Percentiles rank a stretch among this genome's conserved stretches.
Evolutionary conservation across 2,329 filamentous ascomycete species (phyloP).

Genomic region (Lachnellula subtilissima): DNA sequence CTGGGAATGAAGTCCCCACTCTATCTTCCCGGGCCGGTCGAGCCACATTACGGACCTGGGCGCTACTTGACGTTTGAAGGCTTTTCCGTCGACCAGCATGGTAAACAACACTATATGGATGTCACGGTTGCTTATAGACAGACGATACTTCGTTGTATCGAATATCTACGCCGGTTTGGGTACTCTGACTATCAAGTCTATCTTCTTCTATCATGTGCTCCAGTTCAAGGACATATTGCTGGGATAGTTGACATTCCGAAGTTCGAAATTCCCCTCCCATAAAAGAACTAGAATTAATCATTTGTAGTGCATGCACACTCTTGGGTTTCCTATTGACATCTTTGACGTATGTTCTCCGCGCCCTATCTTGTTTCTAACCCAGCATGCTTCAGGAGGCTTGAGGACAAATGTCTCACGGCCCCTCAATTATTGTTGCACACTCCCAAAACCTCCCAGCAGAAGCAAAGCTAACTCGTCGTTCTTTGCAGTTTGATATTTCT

Average conservation of each 20-base stretch:
- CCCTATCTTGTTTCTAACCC: no score
- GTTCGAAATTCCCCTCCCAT: conserved; percentile 7
- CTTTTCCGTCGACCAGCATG: conserved; percentile 82
- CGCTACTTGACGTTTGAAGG: conserved; percentile 83
- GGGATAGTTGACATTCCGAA: conserved; percentile 91
- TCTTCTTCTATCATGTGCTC: conserved; percentile 77
- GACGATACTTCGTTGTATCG: conserved; percentile 57
- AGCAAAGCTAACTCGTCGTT: no score
- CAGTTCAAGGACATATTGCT: conserved; percentile 81
- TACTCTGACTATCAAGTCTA: conserved; percentile 76
- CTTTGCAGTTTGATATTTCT: conserved; percentile 66
- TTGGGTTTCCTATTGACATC: conserved; percentile 87
- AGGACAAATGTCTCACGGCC: no score
- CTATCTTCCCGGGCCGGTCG: conserved; percentile 80
- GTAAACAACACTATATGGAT: conserved; percentile 46
- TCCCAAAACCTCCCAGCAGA: no score
- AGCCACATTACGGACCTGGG: conserved; percentile 80
- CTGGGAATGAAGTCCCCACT: conserved; percentile 78
- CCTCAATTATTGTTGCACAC: no score
- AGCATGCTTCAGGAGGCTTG: no score
- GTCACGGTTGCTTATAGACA: conserved; percentile 24
- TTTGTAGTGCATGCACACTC: conserved; percentile 62
- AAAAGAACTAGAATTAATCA: not conserved
- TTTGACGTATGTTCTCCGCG: conserved; percentile 51
- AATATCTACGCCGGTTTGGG: conserved; percentile 73